Conservation (phyloP, 805 yeast genomes). For the Spathaspora arborariae region DNA sequence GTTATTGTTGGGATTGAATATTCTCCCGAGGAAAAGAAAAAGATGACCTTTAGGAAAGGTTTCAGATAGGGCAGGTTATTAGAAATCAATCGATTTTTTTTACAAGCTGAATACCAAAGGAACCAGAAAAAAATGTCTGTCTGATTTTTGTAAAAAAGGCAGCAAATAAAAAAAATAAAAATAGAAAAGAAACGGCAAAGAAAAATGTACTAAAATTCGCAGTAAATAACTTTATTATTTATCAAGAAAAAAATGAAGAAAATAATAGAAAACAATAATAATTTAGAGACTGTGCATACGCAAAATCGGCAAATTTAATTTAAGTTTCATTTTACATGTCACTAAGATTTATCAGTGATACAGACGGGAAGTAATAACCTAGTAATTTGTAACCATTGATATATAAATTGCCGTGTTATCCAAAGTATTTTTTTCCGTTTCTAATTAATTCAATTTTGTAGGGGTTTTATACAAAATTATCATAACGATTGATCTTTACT, state of each 20-base stretch:
- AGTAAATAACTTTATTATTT: neutral
- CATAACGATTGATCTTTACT: neutral
- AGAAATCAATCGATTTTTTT: too few relatives aligned
- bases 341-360: neutral
- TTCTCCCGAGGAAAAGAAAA: too few relatives aligned
- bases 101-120: too few relatives aligned
- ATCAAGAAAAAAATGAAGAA: neutral
- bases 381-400: neutral
- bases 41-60: neutral
- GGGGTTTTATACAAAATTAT: too few relatives aligned
- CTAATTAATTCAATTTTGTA: neutral
- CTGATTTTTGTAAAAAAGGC: neutral
- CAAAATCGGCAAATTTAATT: neutral
- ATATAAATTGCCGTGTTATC: neutral
- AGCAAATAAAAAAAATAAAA: neutral
- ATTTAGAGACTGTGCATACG: neutral
- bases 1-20: too few relatives aligned
- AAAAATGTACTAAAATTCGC: neutral
- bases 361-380: neutral
- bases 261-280: neutral
- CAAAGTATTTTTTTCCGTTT: neutral
- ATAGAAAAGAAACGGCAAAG: neutral
- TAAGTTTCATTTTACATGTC: neutral
- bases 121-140: neutral
- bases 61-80: neutral